These are phyloP conservation scores for Penicillium waksmanii DNA, from an alignment of 495 filamentous ascomycete species.

Conservation along the genomic window DNA sequence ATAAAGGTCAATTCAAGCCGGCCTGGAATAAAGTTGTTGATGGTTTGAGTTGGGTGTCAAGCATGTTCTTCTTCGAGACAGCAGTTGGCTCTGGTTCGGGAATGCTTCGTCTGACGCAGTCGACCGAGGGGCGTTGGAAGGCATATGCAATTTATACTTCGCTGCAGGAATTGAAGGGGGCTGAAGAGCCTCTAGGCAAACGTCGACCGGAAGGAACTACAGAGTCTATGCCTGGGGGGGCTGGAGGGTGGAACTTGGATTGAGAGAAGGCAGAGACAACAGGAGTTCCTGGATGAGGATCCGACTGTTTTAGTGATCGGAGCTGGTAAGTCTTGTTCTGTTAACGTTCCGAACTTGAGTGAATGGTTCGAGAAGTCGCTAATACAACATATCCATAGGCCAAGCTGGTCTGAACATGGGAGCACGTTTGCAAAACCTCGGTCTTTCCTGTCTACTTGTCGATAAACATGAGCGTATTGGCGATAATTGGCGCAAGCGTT, in stretches of 20 bases:
- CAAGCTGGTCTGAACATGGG: constrained; percentile 61
- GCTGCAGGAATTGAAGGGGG: constrained; percentile 53
- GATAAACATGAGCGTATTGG: constrained; percentile 69
- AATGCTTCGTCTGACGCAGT: constrained; percentile 57
- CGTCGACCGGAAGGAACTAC: constrained; percentile 56
- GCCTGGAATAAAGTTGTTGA: constrained; percentile 46
- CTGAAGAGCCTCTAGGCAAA: constrained; percentile 54
- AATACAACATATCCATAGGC: constrained; percentile 30
- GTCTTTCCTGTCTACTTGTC: constrained; percentile 65
- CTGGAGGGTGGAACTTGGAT: constrained; percentile 68
- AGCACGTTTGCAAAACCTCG: constrained; percentile 71
- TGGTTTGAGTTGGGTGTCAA: constrained; percentile 51
- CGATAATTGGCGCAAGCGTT: constrained; percentile 77
- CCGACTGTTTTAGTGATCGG: constrained; percentile 72
- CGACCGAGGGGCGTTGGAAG: constrained; percentile 57
- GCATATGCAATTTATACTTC: constrained; percentile 67
- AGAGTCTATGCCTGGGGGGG: constrained; percentile 60
- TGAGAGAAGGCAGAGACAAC: constrained; percentile 59
- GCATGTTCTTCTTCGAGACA: constrained; percentile 57
- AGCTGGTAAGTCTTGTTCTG: constrained; percentile 40
- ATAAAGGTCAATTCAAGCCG: constrained; percentile 43
- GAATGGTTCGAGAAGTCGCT: not conserved
- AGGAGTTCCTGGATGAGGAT: constrained; percentile 59
- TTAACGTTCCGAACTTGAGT: not conserved
- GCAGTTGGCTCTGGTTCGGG: constrained; percentile 60